Conservation (phyloP, 2,329 filamentous ascomycete species). For the Madurella mycetomatis region DNA sequence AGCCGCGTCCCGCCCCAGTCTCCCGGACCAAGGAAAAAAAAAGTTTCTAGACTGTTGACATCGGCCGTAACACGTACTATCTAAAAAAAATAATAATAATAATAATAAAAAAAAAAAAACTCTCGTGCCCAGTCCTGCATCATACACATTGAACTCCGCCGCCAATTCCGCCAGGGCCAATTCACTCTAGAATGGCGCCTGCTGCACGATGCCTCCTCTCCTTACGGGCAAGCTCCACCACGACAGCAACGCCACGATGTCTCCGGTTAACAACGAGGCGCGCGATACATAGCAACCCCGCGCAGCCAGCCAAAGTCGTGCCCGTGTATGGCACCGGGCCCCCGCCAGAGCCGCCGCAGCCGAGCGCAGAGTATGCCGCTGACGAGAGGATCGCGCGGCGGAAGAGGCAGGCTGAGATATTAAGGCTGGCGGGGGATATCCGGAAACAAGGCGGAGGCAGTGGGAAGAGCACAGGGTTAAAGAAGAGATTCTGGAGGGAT, state of each 20-base stretch:
- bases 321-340: slow-evolving; percentile 38
- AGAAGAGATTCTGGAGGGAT: slow-evolving; percentile 86
- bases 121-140: no score
- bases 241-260: background rate
- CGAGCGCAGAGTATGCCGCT: slow-evolving; percentile 32
- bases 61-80: no score
- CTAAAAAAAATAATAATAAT: no score
- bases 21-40: no score
- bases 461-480: slow-evolving; percentile 39
- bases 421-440: slow-evolving; percentile 47
- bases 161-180: background rate
- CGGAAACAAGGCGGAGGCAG: slow-evolving; percentile 29
- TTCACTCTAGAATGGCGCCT: slow-evolving; percentile 36
- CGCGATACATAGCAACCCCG: slow-evolving; percentile 25
- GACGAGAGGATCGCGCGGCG: slow-evolving; percentile 45
- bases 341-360: slow-evolving; percentile 52
- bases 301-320: slow-evolving; percentile 25
- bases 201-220: slow-evolving; percentile 35
- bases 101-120: no score
- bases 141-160: background rate
- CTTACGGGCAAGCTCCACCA: slow-evolving; percentile 8
- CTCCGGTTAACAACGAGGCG: background rate
- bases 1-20: no score
- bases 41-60: background rate
- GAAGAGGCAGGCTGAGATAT: slow-evolving; percentile 50